phyloP scores from a whole-genome alignment of 1,284 basidiomycete genomes.

The Moesziomyces globuligerus region DNA sequence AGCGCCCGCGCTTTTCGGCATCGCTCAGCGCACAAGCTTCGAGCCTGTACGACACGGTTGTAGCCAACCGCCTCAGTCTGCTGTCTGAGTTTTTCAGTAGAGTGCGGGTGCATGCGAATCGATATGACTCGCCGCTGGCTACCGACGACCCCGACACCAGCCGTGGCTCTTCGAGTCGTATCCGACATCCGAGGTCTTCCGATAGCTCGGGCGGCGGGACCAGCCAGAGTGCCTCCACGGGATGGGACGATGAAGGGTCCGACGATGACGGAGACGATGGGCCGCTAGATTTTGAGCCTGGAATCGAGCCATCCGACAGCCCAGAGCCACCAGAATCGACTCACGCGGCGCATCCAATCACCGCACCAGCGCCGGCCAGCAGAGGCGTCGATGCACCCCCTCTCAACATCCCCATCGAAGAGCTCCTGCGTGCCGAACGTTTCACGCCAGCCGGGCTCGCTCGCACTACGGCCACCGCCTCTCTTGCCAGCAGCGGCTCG shows the following conservation, averaged over 20 bases:
- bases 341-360: neutral
- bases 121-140: neutral
- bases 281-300: neutral
- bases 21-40: constrained; percentile 1
- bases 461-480: neutral
- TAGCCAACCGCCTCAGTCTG: constrained; percentile 17
- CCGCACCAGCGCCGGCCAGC: neutral
- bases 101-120: constrained; percentile 6
- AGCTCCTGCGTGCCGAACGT: constrained; percentile 26
- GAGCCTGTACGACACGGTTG: constrained; percentile 6
- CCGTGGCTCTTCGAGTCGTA: constrained; percentile 16
- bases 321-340: neutral
- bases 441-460: constrained; percentile 17
- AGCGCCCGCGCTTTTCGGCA: neutral
- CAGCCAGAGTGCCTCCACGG: constrained; percentile 2
- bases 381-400: constrained; percentile 22
- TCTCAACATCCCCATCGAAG: constrained; percentile 47
- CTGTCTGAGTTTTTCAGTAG: constrained; percentile 23
- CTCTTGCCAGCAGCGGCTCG: constrained; percentile 10
- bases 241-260: constrained; percentile 1
- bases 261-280: constrained; percentile 3
- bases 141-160: constrained; percentile 23
- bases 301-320: neutral
- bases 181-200: constrained; percentile 13
- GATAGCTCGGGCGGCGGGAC: constrained; percentile 8